These are phyloP conservation scores for Chrysochromulina tobinii DNA, from an alignment of 78 protist species.

Conservation along the genomic window DNA sequence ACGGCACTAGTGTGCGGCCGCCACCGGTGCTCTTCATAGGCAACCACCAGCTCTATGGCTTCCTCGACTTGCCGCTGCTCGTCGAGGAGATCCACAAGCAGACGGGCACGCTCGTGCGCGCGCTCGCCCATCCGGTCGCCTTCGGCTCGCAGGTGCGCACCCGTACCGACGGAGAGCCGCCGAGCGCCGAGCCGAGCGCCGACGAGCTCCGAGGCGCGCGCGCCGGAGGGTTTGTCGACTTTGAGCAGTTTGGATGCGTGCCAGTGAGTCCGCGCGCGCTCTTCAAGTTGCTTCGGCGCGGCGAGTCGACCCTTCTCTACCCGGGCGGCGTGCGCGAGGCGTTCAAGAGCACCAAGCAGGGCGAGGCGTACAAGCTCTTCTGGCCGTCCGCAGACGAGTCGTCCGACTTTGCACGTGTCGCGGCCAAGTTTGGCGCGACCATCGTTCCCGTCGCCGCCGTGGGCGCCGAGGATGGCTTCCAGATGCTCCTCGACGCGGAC, in stretches of 20 bases:
- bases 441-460: not conserved
- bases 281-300: not conserved
- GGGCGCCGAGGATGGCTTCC: conserved; percentile 18
- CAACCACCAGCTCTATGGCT: conserved; percentile 15
- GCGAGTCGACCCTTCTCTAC: not conserved
- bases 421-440: not conserved
- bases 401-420: not conserved
- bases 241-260: not conserved
- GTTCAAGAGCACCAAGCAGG: not conserved
- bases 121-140: conserved; percentile 20
- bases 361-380: not conserved
- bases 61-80: not conserved
- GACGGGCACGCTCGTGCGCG: not conserved
- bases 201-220: not conserved
- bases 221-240: not conserved
- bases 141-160: not conserved
- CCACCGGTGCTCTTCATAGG: not conserved
- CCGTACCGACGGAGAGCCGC: not conserved
- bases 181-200: not conserved
- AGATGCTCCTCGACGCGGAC: not conserved
- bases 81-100: not conserved
- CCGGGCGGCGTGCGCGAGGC: conserved; percentile 37
- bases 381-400: not conserved
- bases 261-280: not conserved
- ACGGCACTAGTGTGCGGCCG: too few relatives aligned